Evolutionary conservation across 805 yeast species (phyloP), one percentile per base, ranked within the genome.

Genomic region (Wickerhamomyces silvicola): DNA sequence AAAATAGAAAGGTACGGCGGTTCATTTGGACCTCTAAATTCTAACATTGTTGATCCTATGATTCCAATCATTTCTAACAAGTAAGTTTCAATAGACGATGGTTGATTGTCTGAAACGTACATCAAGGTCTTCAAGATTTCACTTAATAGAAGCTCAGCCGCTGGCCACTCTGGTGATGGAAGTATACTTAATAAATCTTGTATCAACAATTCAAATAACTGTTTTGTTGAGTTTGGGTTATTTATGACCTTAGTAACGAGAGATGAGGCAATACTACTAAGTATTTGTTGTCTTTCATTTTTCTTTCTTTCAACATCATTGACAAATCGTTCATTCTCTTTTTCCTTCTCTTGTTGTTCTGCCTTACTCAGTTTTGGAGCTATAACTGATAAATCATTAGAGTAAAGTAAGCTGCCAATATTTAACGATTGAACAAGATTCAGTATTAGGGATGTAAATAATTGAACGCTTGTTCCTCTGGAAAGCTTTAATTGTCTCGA

Each of bases 11-110:
- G 16, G 6, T 15, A 3, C 3, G 23, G 29, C 1, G 23, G 27
- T 9, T 46, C 50, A 11, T 35, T 37, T 12, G 39, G 27, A 3
- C 54, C 44, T 33, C 52, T 64, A 11, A 71, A 32, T 5, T 55
- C 52, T 15, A 70, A 46, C 30, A 79, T 63, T 23, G 59, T 62
- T 3, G 70, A 64, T 0, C 83, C 87, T 17, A 80, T 68, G 10
- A 57, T 36, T 0, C 90, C 87, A n/a, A 75, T 54, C 40, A 75
- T 44, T 33, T 81, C 88, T 31, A 83, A 51, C 4, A 73, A 62
- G 38, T 64, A 65, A 0, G 76, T 59, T 37, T 76, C 81, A 6
- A 69, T 56, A 10, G 49, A 37, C 1, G 69, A 57, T 0, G 67
- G 29, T 27, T 61, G 57, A 18, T 54, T 57, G 10, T 64, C 65